Base-by-base conservation (phyloP, 139 green algal species). In the Ettlia oleoabundans region DNA sequence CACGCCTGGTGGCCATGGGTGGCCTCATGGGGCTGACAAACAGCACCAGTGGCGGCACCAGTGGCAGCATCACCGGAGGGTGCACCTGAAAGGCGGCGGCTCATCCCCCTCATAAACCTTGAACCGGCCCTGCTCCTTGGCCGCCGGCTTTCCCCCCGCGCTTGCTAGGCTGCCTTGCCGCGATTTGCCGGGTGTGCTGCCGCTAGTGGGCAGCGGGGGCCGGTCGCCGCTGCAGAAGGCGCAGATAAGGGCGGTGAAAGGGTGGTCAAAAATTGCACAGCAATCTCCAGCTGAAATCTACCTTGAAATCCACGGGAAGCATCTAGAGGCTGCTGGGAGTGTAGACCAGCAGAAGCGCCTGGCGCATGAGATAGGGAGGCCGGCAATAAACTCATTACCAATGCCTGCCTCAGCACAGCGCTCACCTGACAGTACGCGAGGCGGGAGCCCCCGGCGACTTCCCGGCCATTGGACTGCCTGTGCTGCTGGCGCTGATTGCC, bases 71-170 rank as follows among this genome's bases (percentile, higher is more conserved):
- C 21, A 41, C 30, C 28, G 28, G 10, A n/a, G 38, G 24, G 0
- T 37, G 2, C 51, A 77, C 67, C 71, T 78, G 41, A 87, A 86
- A 2, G 85, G 85, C 35, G 83, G 83, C 52, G 80, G 65, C 76
- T 89, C 85, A 32, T 86, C 83, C 4, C 83, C 86, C 67, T 92
- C 88, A 73, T 93, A 95, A 61, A 97, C 87, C 72, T 95, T 89
- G 84, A 96, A 97, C 2, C 93, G 85, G 10, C 93, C 92, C 83
- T 81, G 58, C 58, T 71, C 58, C 75, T 70, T 71, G 75, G 75
- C 58, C n/a, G 52, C 52, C 13, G 52, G 35, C 73, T 51, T 24
- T 24, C 21, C 58, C 58, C 7, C 30, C n/a, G n/a, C 63, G 6
- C 18, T 8, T 18, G 21, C 26, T 18, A 30, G 24, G 68, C 68